Evolutionary conservation across 2,329 filamentous ascomycete genomes (phyloP).

Genomic region (Paraconiothyrium brasiliense): DNA sequence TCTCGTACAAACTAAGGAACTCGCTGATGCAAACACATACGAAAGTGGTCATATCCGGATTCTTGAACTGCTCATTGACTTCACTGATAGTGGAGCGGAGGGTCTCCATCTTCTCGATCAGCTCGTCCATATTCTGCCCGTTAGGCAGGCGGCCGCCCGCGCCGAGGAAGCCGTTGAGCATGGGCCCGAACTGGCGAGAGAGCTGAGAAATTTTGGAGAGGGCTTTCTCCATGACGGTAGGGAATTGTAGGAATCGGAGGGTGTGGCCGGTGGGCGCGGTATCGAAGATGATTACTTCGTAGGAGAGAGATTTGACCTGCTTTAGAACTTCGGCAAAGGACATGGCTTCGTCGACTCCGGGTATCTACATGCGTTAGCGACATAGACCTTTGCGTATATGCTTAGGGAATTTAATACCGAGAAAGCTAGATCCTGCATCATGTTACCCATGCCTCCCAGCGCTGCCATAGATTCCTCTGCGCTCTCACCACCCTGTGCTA

Average conservation of each 20-base stretch:
- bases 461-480: conserved; percentile 75
- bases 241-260: conserved; percentile 97
- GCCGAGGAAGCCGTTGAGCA: conserved; percentile 92
- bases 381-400: not conserved
- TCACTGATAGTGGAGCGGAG: conserved; percentile 92
- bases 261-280: conserved; percentile 98
- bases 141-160: conserved; percentile 80
- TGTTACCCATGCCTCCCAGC: conserved; percentile 77
- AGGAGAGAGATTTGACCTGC: conserved; percentile 98
- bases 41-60: conserved; percentile 93
- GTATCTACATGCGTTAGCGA: conserved; percentile 69
- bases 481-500: conserved; percentile 79
- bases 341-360: conserved; percentile 99
- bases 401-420: conserved; percentile 68
- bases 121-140: conserved; percentile 90
- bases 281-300: conserved; percentile 99
- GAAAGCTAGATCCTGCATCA: conserved; percentile 99
- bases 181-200: conserved; percentile 91
- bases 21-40: conserved; percentile 98
- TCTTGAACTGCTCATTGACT: conserved; percentile 98
- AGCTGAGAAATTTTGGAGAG: conserved; percentile 97
- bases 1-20: conserved; percentile 96
- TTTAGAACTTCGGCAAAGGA: conserved; percentile 99
- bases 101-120: conserved; percentile 93
- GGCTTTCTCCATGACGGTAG: conserved; percentile 96